Evolutionary conservation across 495 filamentous ascomycete genomes (phyloP), one percentile per base, ranked within the genome.

Genomic region (Neurospora sp.): DNA sequence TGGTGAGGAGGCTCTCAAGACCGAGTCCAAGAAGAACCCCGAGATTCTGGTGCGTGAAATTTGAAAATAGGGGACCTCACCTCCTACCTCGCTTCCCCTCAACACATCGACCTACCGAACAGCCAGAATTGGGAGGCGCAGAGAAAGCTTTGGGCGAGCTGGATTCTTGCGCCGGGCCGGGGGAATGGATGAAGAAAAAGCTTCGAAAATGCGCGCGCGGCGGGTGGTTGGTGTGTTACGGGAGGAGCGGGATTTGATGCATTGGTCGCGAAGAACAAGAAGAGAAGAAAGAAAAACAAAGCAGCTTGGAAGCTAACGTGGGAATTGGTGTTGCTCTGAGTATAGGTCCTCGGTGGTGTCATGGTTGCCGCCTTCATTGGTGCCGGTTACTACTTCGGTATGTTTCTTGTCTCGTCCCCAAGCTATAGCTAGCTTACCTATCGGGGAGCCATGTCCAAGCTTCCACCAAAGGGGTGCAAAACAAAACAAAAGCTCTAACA

Each of bases 281-380:
- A 18, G 54, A 35, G 54, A 7, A 14, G 6, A 37, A 66, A 35
- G 31, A 37, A 16, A 62, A 18, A 16, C 27, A 66, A 66, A 12
- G 10, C 39, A 39, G 71, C 39, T 41, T 37, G 31, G 31, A 71
- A 62, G 73, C 77, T 82, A 73, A 80, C 77, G 72, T 37, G 70
- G 39, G 59, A 42, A 39, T 69, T 27, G 23, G 69, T 23, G 16
- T 40, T 75, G 38, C 48, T 37, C 20, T 9, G 39, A 69, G 38
- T 40, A 76, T 76, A 99, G 96, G 90, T 97, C 78, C 90, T 99
- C 70, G 86, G 94, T 74, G 92, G 89, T 78, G 91, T 99, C 77
- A 98, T 99, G 96, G 90, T 92, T 73, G 90, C 90, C 80, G 92
- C 92, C 78, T 92, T 97, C 78, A 88, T 89, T 72, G 88, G 96